Base-by-base conservation (phyloP, 257 asterid genomes). In the Solanum sitiens region DNA sequence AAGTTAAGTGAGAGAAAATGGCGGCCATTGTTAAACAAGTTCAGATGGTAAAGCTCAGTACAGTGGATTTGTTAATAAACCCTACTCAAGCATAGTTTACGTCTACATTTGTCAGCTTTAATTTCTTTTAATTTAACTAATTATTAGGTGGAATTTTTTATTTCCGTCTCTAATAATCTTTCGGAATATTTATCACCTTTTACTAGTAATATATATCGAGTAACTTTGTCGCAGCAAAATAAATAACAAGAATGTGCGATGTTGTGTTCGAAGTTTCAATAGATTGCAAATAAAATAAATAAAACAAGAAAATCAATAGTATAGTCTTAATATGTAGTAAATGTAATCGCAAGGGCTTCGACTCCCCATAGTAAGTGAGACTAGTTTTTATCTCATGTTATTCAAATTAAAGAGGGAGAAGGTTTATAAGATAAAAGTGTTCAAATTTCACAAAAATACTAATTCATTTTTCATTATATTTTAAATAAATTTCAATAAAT, bases 1-100 rank as follows among this genome's bases (percentile, higher is more conserved):
- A 88, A 87, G 95, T 87, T 82, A 91, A 83, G 87, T 92, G 93
- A 88, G 93, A 87, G 40, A 93, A 91, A 35, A 92, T 86, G 88
- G 95, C 87, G 85, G 92, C 92, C 93, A 90, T 90, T 72, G 88
- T 61, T 40, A 45, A 27, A 45, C 18, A 2, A 56, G 84, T 42
- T 42, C 14, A n/a, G 39, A 76, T 13, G 3, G 37, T 42, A n/a
- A 40, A 76, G 63, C 8, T 4, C 59, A 45, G 27, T 50, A 20
- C 27, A 45, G 67, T 82, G 45, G 45, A 82, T 50, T 82, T 82
- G 86, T 82, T 50, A 42, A 77, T 79, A 79, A 79, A 79, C 85
- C 85, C 85, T 45, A 79, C 85, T 79, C 84, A 45, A 79, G 5
- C 27, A 4, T 15, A 45, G 13, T 8, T 25, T 79, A 44, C 25